These are phyloP conservation scores for Xylaria nigripes DNA, from an alignment of 495 filamentous ascomycete genomes.

Conservation along the genomic window DNA sequence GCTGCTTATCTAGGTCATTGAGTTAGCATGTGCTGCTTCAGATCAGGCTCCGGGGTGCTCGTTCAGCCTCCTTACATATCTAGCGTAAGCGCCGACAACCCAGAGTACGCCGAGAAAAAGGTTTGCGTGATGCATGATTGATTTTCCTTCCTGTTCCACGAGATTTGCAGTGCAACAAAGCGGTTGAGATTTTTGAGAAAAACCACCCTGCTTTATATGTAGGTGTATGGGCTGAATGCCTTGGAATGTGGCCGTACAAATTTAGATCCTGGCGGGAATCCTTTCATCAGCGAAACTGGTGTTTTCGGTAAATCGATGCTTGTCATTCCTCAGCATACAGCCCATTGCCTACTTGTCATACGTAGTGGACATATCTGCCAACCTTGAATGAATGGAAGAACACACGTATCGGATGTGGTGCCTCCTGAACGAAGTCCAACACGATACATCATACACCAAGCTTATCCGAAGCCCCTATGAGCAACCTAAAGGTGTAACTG, in stretches of 20 bases:
- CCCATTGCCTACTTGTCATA: background rate
- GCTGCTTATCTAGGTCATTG: background rate
- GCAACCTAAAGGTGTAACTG: no score
- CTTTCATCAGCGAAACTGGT: background rate
- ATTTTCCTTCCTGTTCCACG: background rate
- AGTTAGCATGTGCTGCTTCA: background rate
- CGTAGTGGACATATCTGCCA: background rate
- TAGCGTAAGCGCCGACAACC: background rate
- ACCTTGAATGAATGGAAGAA: background rate
- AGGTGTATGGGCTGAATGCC: background rate
- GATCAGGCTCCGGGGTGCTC: background rate
- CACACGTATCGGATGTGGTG: background rate
- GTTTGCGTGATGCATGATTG: background rate
- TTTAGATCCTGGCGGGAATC: background rate
- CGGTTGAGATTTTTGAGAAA: background rate
- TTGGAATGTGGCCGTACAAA: background rate
- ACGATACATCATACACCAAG: background rate
- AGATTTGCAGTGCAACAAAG: background rate
- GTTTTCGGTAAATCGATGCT: background rate
- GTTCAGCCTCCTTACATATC: slow-evolving; percentile 2
- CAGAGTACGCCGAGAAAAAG: background rate
- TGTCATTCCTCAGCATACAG: no score
- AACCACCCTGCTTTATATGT: background rate
- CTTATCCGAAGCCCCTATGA: no score
- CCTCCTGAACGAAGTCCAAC: background rate